Evolutionary conservation across 352 stramenopile genomes (phyloP), one percentile per base, ranked within the genome.

Genomic region (Elongisporangium senticosum): DNA sequence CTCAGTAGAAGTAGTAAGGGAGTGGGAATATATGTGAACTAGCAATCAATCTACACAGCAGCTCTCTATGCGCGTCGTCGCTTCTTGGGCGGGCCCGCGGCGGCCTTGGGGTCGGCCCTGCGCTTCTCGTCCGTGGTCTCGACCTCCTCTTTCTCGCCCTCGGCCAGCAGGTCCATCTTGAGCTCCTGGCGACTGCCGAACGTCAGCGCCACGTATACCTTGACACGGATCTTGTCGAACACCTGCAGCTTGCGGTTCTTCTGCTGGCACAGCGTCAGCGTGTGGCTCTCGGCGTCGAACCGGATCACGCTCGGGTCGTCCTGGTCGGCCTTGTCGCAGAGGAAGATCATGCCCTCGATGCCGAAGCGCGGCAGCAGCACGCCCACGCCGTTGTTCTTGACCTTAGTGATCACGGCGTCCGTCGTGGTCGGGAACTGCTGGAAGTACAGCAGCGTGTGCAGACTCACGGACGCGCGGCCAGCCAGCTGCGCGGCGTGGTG

Each of bases 401-500:
- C 90, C 75, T 96, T 96, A 28, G 98, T 92, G 43, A 99, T 90
- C 57, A 99, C 96, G 2, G 96, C 95, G 49, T 96, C 85, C 26
- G 87, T 90, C 23, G 68, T 69, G 1, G 85, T 95, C 11, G 85
- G 79, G 61, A 82, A 90, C 53, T 92, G 76, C 60, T 86, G 67
- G 79, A 99, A 99, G 78, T 99, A 99, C 26, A 99, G 84, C 15
- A 98, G 64, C 55, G 97, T 99, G 71, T 99, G 95, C 22, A 99
- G 74, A 52, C 89, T 96, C 17, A 99, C 96, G 23, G 92, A 98
- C 10, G 95, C 96, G 63, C 98, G 79, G 37, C 96, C 96, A 51
- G 97, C 97, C 7, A 99, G 70, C 69, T 99, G 97, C 24, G 97
- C 97, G 11, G 96, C 91, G 49, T 97, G 84, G 72, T 99, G 96